Conservation (phyloP, 495 filamentous ascomycete species). For the Friedmanniomyces simplex region DNA sequence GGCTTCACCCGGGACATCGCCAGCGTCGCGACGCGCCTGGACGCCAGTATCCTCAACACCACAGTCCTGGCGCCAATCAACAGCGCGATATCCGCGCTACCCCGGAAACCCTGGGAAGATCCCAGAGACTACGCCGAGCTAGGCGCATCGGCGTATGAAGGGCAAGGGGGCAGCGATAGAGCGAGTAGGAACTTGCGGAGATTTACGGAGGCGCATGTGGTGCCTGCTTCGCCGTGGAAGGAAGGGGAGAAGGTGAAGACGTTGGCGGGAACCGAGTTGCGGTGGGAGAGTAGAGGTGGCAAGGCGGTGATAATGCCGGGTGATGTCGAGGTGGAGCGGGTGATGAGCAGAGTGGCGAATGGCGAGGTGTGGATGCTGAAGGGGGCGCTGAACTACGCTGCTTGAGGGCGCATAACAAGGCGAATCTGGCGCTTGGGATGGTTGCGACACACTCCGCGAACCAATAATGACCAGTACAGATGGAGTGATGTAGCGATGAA, state of each 20-base stretch:
- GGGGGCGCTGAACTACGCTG: slow-evolving; percentile 29
- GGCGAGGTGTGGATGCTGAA: slow-evolving; percentile 56
- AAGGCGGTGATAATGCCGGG: slow-evolving; percentile 58
- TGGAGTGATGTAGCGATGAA: too few species aligned
- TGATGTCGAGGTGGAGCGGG: slow-evolving; percentile 57
- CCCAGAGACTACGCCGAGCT: slow-evolving; percentile 63
- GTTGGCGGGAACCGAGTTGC: slow-evolving; percentile 60
- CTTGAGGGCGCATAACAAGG: neutral
- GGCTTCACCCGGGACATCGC: slow-evolving; percentile 75
- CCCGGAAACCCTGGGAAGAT: slow-evolving; percentile 91
- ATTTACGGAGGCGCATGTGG: slow-evolving; percentile 82
- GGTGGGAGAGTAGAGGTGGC: slow-evolving; percentile 73
- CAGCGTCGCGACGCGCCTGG: slow-evolving; percentile 56
- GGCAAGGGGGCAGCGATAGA: slow-evolving; percentile 64
- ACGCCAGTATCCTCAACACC: slow-evolving; percentile 58
- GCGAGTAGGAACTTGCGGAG: slow-evolving; percentile 66
- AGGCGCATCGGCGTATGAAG: slow-evolving; percentile 72
- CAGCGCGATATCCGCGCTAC: slow-evolving; percentile 63
- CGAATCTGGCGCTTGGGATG: neutral
- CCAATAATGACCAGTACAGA: too few species aligned
- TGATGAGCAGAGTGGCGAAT: slow-evolving; percentile 67
- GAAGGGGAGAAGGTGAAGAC: slow-evolving; percentile 64
- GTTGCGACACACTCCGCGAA: neutral
- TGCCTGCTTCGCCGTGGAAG: slow-evolving; percentile 68
- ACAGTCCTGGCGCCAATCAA: slow-evolving; percentile 88